Evolutionary conservation across 2,329 filamentous ascomycete species (phyloP), one percentile per base, ranked within the genome.

Genomic region (Penicillium psychrosexuale): DNA sequence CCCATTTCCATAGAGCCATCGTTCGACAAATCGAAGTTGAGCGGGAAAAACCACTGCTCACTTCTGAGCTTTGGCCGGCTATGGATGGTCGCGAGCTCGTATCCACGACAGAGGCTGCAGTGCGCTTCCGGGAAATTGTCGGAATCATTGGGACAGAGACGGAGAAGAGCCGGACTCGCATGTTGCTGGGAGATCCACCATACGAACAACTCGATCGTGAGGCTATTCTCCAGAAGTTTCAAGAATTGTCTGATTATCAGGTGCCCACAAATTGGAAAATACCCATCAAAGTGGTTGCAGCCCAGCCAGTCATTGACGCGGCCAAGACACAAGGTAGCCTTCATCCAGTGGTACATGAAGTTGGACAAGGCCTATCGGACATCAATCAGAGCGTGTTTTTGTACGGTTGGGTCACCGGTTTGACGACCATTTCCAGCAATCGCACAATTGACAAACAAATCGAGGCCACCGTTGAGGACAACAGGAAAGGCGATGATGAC

Each of bases 371-470:
- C 6, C 74, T 89, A 48, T 84, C 82, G 0, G 72, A 77, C 12
- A 84, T 89, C 53, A 91, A 90, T 63, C 73, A 79, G 50, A 85
- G 86, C 19, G 87, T 90, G 8, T 90, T 91, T 66, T 75, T 88
- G 49, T 85, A 85, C 65, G 88, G 88, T 15, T 92, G 89, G 89
- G 78, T 78, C 9, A 73, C 76, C 8, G 76, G 80, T 0, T 67
- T 82, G 27, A 88, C 86, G 1, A 91, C 88, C 0, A 73, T 92
- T 48, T 90, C 87, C 3, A 87, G 85, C 58, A 91, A 92, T 66
- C 80, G 82, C 22, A 82, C 82, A 1, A 84, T 88, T 42, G 82
- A 84, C 22, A 88, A 84, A 60, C 81, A 86, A 60, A 83, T 92
- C 42, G 84, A 89, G 60, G 69, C 67, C 24, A 74, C 79, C 3